Percentiles rank a stretch among this genome's conserved stretches.
Conservation (phyloP, 805 yeast species). For the Yarrowia sp. region DNA sequence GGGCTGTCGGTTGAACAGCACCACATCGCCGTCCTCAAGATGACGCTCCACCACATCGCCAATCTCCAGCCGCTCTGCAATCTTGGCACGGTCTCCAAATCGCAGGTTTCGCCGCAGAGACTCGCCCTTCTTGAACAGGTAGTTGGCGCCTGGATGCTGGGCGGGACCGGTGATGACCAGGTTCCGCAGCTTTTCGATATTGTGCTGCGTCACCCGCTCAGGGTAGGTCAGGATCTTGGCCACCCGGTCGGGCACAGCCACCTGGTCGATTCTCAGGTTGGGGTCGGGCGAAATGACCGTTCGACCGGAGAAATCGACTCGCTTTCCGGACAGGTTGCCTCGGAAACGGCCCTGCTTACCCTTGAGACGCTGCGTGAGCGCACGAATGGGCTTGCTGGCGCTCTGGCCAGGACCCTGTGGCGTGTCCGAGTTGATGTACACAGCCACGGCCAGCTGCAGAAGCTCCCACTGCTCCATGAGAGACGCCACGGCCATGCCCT, state of each 20-base stretch:
- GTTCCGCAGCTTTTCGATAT: constrained; percentile 74
- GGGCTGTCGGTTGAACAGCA: constrained; percentile 96
- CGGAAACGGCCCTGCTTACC: constrained; percentile 99
- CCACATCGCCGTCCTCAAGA: constrained; percentile 95
- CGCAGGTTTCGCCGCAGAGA: constrained; percentile 84
- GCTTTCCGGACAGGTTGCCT: constrained; percentile 96
- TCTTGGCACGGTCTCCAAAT: constrained; percentile 80
- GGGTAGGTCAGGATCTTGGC: constrained; percentile 97
- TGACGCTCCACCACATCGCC: constrained; percentile 98
- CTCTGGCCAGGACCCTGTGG: constrained; percentile 62
- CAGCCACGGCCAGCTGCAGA: constrained; percentile 91
- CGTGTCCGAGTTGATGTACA: constrained; percentile 96
- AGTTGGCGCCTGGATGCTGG: constrained; percentile 96
- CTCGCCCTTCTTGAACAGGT: constrained; percentile 81
- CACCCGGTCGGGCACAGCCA: constrained; percentile 96
- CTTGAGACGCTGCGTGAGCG: constrained; percentile 94
- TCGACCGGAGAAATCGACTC: constrained; percentile 98
- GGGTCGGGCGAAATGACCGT: constrained; percentile 99
- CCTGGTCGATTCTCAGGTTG: constrained; percentile 91
- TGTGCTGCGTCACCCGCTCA: constrained; percentile 89
- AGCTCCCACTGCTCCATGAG: constrained; percentile 99
- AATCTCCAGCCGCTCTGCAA: constrained; percentile 76
- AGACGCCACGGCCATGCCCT: constrained; percentile 90
- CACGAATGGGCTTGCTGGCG: constrained; percentile 80
- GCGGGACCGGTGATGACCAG: constrained; percentile 85